Percentiles rank a stretch among this genome's conserved stretches.
Conservation (phyloP, 2,329 filamentous ascomycete species). For the Fusarium sp. region DNA sequence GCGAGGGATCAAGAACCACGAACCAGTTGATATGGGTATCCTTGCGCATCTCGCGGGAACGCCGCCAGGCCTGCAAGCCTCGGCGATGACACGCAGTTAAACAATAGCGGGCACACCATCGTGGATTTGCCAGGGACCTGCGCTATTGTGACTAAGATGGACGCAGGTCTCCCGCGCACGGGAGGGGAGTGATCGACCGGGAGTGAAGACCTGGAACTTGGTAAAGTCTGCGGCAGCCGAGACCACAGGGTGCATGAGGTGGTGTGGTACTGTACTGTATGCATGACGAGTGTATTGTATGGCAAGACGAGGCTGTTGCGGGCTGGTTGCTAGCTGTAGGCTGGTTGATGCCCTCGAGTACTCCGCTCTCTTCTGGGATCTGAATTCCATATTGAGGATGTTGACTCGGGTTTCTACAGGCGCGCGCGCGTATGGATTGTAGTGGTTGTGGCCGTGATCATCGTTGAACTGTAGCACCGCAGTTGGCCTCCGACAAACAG, state of each 20-base stretch:
- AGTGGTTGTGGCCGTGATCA: neutral
- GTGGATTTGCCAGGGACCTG: conserved; percentile 22
- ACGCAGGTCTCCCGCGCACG: conserved; percentile 25
- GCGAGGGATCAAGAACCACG: conserved; percentile 19
- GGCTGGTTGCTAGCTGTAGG: conserved; percentile 17
- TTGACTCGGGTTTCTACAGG: neutral
- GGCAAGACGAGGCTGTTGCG: conserved; percentile 14
- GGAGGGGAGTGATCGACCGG: conserved; percentile 35
- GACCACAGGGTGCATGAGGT: conserved; percentile 15
- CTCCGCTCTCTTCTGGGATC: neutral
- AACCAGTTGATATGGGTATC: conserved; percentile 27
- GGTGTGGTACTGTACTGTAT: conserved; percentile 21
- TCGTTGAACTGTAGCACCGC: conserved; percentile 17
- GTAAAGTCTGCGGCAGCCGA: conserved; percentile 33
- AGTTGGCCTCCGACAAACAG: conserved; percentile 21
- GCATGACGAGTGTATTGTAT: conserved; percentile 25
- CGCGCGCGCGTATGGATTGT: neutral
- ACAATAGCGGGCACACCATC: conserved; percentile 22
- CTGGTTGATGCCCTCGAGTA: conserved; percentile 1
- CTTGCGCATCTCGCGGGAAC: conserved; percentile 30
- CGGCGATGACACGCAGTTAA: conserved; percentile 42
- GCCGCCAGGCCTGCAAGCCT: conserved; percentile 27
- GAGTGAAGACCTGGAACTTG: conserved; percentile 26
- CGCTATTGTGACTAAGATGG: conserved; percentile 4
- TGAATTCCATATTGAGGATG: conserved; percentile 1